Base-by-base conservation (phyloP, 2,329 filamentous ascomycete species). In the Tolypocladium inflatum region DNA sequence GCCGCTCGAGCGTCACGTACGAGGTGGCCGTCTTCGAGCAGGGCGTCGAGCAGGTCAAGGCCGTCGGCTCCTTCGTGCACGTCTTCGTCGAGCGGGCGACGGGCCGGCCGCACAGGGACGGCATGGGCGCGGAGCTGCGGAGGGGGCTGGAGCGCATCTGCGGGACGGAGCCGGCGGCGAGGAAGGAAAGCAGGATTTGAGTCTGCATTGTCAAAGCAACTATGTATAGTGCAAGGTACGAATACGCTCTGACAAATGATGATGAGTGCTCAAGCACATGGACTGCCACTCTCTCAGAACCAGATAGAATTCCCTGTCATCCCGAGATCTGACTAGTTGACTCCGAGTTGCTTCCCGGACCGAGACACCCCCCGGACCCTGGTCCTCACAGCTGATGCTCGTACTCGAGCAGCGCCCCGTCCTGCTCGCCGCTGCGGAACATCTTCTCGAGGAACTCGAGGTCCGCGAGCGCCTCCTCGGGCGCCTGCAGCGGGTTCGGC, bases 21-120 rank as follows among this genome's bases (percentile, higher is more conserved):
- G 93, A 97, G 69, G 84, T 96, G 59, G 94, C 86, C 0, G 80
- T 97, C 1, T 97, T 97, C 67, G 86, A 90, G 68, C 80, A 83
- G 60, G 90, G 87, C 0, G 76, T 86, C 2, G 84, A 90, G 1
- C 76, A 81, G 23, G 90, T 94, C 11, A 90, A 88, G 68, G 90
- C 91, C 13, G 91, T 96, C 1, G 91, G 91, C 1, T 88, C 89
- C 65, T 91, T 94, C 68, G 81, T 91, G 17, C 92, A 96, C 70
- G 90, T 96, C 13, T 96, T 93, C 74, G 89, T 95, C n/a, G 84
- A 92, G 59, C 80, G 89, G 55, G 79, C 80, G 42, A 88, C 83
- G 19, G 84, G 87, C 63, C 82, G 85, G 60, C 89, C 90, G n/a
- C 81, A 78, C 30, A 72, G 76, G 35, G 74, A 78, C 30, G 89